Conservation (phyloP, 148 eudicot species). For the Rhododendron simsii region DNA sequence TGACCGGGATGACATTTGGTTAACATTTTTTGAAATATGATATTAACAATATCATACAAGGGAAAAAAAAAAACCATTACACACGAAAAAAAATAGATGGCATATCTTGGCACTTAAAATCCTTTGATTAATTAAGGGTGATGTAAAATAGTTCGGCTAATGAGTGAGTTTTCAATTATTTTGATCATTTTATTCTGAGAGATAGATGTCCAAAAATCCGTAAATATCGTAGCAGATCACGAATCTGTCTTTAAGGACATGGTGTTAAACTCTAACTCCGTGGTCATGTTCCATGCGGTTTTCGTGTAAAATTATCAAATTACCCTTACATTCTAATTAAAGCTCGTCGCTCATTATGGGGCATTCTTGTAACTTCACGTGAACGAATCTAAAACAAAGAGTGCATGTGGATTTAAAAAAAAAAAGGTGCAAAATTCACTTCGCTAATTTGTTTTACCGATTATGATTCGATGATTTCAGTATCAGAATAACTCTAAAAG, state of each 20-base stretch:
- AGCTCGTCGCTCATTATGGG: background rate
- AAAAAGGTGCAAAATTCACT: background rate
- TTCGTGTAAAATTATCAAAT: background rate
- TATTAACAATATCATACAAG: too few relatives aligned
- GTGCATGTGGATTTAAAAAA: background rate
- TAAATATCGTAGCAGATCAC: background rate
- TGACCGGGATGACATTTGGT: too few relatives aligned
- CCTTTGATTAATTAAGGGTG: too few relatives aligned
- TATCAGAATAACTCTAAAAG: background rate
- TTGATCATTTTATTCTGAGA: background rate
- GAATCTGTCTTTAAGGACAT: too few relatives aligned
- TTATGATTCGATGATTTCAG: background rate
- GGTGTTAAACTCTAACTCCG: background rate
- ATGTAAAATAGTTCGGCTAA: too few relatives aligned
- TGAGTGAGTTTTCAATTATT: too few relatives aligned
- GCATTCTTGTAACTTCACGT: background rate
- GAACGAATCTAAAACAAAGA: background rate
- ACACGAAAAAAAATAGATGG: too few relatives aligned
- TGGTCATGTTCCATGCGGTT: background rate
- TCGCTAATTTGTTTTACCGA: background rate
- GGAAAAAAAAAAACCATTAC: too few relatives aligned
- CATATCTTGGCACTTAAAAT: too few relatives aligned
- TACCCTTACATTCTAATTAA: background rate
- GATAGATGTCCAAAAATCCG: background rate
- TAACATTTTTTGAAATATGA: too few relatives aligned